Evolutionary conservation across 805 yeast genomes (phyloP).

Genomic region (Pichia cabralensis): DNA sequence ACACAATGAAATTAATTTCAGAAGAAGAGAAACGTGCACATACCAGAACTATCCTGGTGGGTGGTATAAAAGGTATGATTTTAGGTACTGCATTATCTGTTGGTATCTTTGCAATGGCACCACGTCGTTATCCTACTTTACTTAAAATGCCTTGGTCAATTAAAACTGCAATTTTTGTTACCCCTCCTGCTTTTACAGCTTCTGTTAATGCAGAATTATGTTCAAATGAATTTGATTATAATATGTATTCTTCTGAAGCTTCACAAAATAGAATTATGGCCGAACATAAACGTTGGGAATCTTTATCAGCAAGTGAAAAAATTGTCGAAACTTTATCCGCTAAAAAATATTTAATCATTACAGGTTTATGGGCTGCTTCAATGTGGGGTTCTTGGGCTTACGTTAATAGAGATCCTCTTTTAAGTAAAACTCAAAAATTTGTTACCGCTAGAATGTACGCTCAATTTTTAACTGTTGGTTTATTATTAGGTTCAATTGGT

Average conservation of each 20-base stretch:
- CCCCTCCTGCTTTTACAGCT: conserved; percentile 55
- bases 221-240: conserved; percentile 54
- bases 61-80: conserved; percentile 15
- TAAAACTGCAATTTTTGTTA: conserved; percentile 54
- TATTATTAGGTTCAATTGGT: conserved; percentile 61
- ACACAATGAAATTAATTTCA: conserved; percentile 13
- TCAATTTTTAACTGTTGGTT: conserved; percentile 66
- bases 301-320: conserved; percentile 40
- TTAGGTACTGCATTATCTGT: conserved; percentile 48
- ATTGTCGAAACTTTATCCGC: conserved; percentile 36
- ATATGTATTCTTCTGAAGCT: conserved; percentile 43
- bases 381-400: conserved; percentile 69
- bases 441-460: conserved; percentile 91
- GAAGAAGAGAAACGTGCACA: conserved; percentile 16
- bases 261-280: conserved; percentile 32
- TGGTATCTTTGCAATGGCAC: conserved; percentile 43
- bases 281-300: conserved; percentile 42
- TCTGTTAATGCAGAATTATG: conserved; percentile 65
- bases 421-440: conserved; percentile 70
- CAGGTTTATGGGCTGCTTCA: conserved; percentile 72
- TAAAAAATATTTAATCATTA: conserved; percentile 57
- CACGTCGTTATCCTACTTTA: conserved; percentile 33
- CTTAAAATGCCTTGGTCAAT: conserved; percentile 44
- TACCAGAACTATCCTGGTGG: conserved; percentile 5
- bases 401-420: conserved; percentile 63